Evolutionary conservation across 2,329 filamentous ascomycete genomes (phyloP).

Genomic region (Lomentospora prolificans): DNA sequence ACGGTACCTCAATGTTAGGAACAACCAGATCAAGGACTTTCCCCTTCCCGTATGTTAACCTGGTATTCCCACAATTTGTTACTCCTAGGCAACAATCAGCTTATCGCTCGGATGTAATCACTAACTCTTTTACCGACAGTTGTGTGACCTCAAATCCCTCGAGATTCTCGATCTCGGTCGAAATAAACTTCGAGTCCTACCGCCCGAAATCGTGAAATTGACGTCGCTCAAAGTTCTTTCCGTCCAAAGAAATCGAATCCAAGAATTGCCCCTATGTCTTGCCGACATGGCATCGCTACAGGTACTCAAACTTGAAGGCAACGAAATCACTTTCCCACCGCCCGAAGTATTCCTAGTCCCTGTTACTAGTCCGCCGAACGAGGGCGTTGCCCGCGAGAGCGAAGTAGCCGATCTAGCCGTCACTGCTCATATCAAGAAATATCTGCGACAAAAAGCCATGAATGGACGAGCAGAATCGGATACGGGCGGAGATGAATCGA

Average conservation of each 20-base stretch:
- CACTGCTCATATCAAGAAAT: constrained; percentile 53
- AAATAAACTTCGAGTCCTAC: constrained; percentile 71
- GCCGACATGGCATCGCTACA: constrained; percentile 86
- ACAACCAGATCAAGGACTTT: constrained; percentile 60
- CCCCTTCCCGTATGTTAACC: constrained; percentile 39
- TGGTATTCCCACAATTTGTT: not conserved
- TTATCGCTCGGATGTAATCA: not conserved
- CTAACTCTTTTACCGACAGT: constrained; percentile 35
- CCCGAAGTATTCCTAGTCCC: constrained; percentile 50
- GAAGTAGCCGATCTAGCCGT: constrained; percentile 53
- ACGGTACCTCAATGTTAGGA: constrained; percentile 71
- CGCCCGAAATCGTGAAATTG: constrained; percentile 69
- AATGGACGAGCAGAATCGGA: constrained; percentile 45
- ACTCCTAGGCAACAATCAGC: not conserved
- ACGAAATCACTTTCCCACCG: constrained; percentile 73
- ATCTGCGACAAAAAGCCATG: constrained; percentile 42
- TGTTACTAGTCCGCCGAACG: constrained; percentile 39
- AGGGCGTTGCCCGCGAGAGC: constrained; percentile 42
- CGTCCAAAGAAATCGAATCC: constrained; percentile 77
- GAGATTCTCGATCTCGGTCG: constrained; percentile 89
- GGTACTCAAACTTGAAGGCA: constrained; percentile 82
- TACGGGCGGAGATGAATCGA: constrained; percentile 49
- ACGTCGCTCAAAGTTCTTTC: constrained; percentile 83
- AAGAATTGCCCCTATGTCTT: constrained; percentile 71
- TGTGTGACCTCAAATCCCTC: constrained; percentile 75